phyloP scores from a whole-genome alignment of 2,329 filamentous ascomycete genomes.

The Colletotrichum karsti region DNA sequence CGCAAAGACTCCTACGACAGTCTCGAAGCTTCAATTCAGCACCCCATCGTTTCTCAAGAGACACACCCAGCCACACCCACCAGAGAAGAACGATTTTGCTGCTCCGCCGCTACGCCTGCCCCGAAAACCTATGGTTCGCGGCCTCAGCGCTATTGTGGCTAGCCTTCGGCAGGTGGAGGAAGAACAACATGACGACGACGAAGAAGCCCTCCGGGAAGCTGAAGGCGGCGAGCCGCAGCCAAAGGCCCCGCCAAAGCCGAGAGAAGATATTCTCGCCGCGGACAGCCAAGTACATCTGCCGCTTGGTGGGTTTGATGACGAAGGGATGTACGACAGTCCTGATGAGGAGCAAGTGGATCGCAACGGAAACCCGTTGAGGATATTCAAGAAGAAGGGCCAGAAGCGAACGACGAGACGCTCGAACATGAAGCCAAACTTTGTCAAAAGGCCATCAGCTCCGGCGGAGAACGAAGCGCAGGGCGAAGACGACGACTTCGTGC shows the following conservation, averaged over 20 bases:
- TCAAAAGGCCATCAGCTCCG: constrained; percentile 53
- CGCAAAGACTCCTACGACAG: constrained; percentile 56
- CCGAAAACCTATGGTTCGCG: constrained; percentile 70
- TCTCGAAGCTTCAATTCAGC: constrained; percentile 66
- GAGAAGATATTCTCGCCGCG: constrained; percentile 48
- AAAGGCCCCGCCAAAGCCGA: constrained; percentile 32
- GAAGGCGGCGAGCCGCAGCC: constrained; percentile 57
- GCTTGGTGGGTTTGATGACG: constrained; percentile 72
- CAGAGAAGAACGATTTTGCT: constrained; percentile 63
- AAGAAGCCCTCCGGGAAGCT: constrained; percentile 77
- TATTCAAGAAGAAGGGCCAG: constrained; percentile 85
- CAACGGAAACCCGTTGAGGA: constrained; percentile 66
- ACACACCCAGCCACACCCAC: constrained; percentile 56
- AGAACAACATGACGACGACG: constrained; percentile 72
- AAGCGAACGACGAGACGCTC: constrained; percentile 78
- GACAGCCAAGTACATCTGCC: constrained; percentile 54
- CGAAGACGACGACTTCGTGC: constrained; percentile 43
- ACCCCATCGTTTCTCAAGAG: constrained; percentile 77
- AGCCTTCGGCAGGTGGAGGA: constrained; percentile 76
- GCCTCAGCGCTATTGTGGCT: constrained; percentile 78
- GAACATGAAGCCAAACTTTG: constrained; percentile 67
- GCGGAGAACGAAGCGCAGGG: constrained; percentile 37
- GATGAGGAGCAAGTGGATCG: constrained; percentile 59
- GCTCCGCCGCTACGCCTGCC: constrained; percentile 61
- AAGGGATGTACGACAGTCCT: constrained; percentile 63